phyloP scores from a whole-genome alignment of 208 protist species.

The Leishmania major region DNA sequence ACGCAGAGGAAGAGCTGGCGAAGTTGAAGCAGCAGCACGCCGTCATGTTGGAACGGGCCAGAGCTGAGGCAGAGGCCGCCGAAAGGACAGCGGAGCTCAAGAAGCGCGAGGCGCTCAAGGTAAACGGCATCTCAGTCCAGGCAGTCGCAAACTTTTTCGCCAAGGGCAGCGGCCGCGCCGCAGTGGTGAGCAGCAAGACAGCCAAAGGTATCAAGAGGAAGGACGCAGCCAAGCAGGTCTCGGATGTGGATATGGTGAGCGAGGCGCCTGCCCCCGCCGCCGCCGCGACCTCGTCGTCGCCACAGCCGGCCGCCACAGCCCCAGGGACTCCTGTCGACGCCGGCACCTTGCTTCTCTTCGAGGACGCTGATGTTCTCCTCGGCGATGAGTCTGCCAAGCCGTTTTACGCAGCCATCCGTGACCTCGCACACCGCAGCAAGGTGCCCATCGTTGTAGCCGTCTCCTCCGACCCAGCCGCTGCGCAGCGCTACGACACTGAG shows the following conservation, averaged over 20 bases:
- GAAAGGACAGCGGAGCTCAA: slow-evolving; percentile 25
- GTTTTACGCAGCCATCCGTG: slow-evolving; percentile 80
- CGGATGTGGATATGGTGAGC: not conserved
- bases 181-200: slow-evolving; percentile 1
- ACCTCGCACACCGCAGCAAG: slow-evolving; percentile 76
- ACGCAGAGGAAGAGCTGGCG: slow-evolving; percentile 68
- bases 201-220: slow-evolving; percentile 1
- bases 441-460: slow-evolving; percentile 81
- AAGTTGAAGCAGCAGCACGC: slow-evolving; percentile 67
- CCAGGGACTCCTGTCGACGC: slow-evolving; percentile 2
- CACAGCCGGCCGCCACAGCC: not conserved
- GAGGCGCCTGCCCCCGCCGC: not conserved
- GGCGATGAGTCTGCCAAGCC: slow-evolving; percentile 65
- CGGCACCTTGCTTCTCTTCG: slow-evolving; percentile 79
- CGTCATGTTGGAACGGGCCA: slow-evolving; percentile 25
- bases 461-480: slow-evolving; percentile 33
- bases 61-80: slow-evolving; percentile 25
- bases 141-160: slow-evolving; percentile 77
- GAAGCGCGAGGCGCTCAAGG: slow-evolving; percentile 36
- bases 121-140: slow-evolving; percentile 66
- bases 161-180: slow-evolving; percentile 9
- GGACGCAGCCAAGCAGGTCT: not conserved
- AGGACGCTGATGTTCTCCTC: slow-evolving; percentile 83
- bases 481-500: slow-evolving; percentile 33
- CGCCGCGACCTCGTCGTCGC: not conserved